phyloP scores from a whole-genome alignment of 768 basidiomycete genomes.

The Boletus insuetus region DNA sequence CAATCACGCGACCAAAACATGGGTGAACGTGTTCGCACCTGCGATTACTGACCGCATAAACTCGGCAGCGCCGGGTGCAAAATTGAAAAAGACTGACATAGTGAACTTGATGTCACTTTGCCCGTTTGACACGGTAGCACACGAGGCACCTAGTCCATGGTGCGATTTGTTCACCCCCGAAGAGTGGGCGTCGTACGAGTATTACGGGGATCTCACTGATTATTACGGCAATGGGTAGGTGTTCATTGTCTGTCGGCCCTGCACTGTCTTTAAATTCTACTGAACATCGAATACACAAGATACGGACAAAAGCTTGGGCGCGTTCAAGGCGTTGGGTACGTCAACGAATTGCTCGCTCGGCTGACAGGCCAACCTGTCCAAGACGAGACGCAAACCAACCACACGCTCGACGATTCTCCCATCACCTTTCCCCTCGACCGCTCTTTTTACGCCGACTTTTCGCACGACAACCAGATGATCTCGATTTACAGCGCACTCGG shows the following conservation, averaged over 20 bases:
- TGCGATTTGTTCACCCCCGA: slow-evolving; percentile 59
- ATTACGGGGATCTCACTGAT: slow-evolving; percentile 65
- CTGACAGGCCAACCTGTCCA: slow-evolving; percentile 58
- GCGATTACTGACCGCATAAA: slow-evolving; percentile 59
- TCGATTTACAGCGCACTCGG: slow-evolving; percentile 65
- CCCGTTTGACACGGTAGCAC: slow-evolving; percentile 65
- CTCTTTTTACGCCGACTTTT: slow-evolving; percentile 73
- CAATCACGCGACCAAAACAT: slow-evolving; percentile 40
- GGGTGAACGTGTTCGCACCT: slow-evolving; percentile 52
- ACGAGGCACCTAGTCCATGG: slow-evolving; percentile 52
- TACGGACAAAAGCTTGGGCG: slow-evolving; percentile 65
- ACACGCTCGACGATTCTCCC: slow-evolving; percentile 61
- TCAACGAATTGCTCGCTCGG: slow-evolving; percentile 82
- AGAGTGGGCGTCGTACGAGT: slow-evolving; percentile 67
- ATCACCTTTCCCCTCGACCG: slow-evolving; percentile 70
- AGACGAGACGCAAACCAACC: slow-evolving; percentile 75
- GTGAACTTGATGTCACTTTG: slow-evolving; percentile 66
- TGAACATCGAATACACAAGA: slow-evolving; percentile 31
- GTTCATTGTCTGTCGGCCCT: background rate
- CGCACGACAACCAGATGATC: slow-evolving; percentile 82
- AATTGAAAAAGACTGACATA: slow-evolving; percentile 52
- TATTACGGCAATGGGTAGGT: slow-evolving; percentile 69
- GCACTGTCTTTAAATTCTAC: too few species aligned
- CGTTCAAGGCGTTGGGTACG: slow-evolving; percentile 80
- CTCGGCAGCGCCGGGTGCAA: slow-evolving; percentile 56